Conservation (phyloP, 106 monocot species). For the Dendrobium officinale region DNA sequence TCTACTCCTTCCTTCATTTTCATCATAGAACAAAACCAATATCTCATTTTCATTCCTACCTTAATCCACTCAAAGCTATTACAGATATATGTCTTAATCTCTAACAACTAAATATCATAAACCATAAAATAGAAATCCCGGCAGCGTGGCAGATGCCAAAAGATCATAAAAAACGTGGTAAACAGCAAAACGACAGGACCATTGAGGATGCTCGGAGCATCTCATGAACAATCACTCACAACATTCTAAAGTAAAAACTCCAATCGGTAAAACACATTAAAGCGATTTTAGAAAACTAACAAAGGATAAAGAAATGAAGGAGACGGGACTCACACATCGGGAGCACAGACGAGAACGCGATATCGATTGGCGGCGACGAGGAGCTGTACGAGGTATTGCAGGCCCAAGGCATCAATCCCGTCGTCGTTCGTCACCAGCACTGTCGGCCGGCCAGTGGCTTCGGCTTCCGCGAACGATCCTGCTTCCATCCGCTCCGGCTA, state of each 20-base stretch:
- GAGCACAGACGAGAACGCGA: conserved; percentile 79
- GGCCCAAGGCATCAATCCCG: conserved; percentile 83
- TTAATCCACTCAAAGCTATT: too few species aligned
- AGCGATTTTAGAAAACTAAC: background rate
- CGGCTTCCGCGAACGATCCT: background rate
- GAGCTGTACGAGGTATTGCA: conserved; percentile 58
- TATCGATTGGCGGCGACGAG: conserved; percentile 67
- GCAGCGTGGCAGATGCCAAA: background rate
- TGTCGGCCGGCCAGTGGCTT: conserved; percentile 14
- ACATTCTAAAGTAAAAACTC: background rate
- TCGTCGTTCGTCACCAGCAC: conserved; percentile 93
- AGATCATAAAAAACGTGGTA: too few species aligned
- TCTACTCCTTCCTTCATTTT: background rate
- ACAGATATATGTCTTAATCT: too few species aligned
- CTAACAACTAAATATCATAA: too few species aligned
- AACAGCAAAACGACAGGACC: background rate
- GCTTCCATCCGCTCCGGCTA: background rate
- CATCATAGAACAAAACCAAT: background rate
- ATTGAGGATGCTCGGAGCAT: background rate
- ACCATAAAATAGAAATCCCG: background rate
- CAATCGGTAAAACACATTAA: too few species aligned
- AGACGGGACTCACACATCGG: conserved; percentile 39
- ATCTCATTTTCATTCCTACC: background rate
- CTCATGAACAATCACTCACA: background rate
- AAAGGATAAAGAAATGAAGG: background rate